Percentiles rank a stretch among this genome's conserved stretches.
These are phyloP conservation scores for Mortierella sp. DNA, from an alignment of 371 early-diverging fungal species.

Conservation along the genomic window DNA sequence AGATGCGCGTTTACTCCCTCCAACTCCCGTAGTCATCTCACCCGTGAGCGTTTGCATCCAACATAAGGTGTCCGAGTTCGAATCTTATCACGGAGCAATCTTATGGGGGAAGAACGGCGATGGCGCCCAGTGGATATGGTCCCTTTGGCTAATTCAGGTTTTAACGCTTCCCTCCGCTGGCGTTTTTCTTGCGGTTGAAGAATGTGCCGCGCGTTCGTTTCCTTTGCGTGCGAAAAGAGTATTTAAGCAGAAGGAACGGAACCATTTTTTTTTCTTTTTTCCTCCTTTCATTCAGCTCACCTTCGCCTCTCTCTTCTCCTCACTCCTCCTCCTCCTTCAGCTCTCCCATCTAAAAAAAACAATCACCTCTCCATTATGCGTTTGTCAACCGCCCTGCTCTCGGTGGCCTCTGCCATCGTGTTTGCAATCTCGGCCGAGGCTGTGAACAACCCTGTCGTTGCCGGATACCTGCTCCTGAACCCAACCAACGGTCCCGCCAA, in stretches of 20 bases:
- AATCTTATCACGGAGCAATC: slow-evolving; percentile 10
- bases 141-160: not conserved
- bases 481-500: slow-evolving; percentile 50
- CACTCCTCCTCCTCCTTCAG: not conserved
- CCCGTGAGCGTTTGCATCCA: not conserved
- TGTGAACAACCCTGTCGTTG: slow-evolving; percentile 34
- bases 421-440: slow-evolving; percentile 43
- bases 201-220: not conserved
- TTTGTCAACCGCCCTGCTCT: slow-evolving; percentile 44
- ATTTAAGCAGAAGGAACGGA: not conserved
- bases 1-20: not conserved
- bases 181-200: not conserved
- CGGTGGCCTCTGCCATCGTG: slow-evolving; percentile 52
- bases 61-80: not conserved
- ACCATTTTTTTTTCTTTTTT: not conserved
- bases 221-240: not conserved
- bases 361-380: slow-evolving; percentile 18
- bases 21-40: not conserved
- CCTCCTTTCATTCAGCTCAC: not conserved
- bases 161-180: not conserved
- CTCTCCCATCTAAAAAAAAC: not conserved
- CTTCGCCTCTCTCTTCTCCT: not conserved
- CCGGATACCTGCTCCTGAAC: slow-evolving; percentile 51
- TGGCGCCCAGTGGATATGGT: not conserved
- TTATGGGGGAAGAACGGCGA: not conserved